Evolutionary conservation across 345 rosid species (phyloP).

Genomic region (Citrus trifoliata): DNA sequence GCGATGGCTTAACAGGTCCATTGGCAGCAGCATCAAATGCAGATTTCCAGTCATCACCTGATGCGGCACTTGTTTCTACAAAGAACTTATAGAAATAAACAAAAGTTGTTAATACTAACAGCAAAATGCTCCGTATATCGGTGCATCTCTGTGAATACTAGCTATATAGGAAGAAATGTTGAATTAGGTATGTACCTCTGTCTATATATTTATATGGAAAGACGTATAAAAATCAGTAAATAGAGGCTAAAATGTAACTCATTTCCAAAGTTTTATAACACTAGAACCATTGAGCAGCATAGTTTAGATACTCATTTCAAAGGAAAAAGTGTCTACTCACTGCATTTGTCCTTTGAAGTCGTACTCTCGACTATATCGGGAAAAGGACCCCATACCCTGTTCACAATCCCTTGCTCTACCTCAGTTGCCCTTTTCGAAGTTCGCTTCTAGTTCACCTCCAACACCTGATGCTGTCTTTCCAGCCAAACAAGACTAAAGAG

Average conservation of each 20-base stretch:
- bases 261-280: not conserved
- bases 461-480: constrained; percentile 97
- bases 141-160: too few species aligned
- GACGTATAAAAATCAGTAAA: too few species aligned
- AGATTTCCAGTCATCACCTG: constrained; percentile 85
- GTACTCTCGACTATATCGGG: constrained; percentile 3
- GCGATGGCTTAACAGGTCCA: constrained; percentile 34
- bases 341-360: not conserved
- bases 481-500: constrained; percentile 36
- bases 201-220: too few species aligned
- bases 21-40: constrained; percentile 82
- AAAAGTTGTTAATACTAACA: too few species aligned
- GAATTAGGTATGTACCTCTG: too few species aligned
- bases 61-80: not conserved
- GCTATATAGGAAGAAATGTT: too few species aligned
- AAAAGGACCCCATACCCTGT: constrained; percentile 49
- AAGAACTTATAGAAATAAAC: too few species aligned
- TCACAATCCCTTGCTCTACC: constrained; percentile 69
- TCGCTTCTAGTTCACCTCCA: constrained; percentile 61
- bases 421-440: constrained; percentile 74
- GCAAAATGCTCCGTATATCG: too few species aligned
- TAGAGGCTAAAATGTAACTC: too few species aligned
- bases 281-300: not conserved
- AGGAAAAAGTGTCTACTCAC: not conserved
- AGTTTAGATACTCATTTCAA: too few species aligned